These are phyloP conservation scores for Pseudotulostoma volvatum DNA, from an alignment of 495 filamentous ascomycete species.

Conservation along the genomic window DNA sequence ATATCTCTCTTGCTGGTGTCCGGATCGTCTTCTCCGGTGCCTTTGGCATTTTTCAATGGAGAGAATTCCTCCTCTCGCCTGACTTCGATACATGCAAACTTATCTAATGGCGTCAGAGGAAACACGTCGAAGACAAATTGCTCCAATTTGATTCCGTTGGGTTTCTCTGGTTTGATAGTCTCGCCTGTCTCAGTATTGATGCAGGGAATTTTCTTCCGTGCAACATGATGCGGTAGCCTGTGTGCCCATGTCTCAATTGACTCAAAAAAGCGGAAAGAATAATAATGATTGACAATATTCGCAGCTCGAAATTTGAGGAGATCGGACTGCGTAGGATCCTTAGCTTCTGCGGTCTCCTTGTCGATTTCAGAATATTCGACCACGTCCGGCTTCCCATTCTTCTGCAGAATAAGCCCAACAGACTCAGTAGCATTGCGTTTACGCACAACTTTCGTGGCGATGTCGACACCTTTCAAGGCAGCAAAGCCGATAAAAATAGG, in stretches of 20 bases:
- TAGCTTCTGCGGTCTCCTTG: slow-evolving; percentile 66
- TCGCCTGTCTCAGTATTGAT: slow-evolving; percentile 60
- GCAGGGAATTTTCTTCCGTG: slow-evolving; percentile 94
- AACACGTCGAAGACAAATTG: slow-evolving; percentile 99
- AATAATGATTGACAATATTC: slow-evolving; percentile 99
- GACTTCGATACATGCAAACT: slow-evolving; percentile 93
- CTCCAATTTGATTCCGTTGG: slow-evolving; percentile 97
- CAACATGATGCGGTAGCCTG: slow-evolving; percentile 85
- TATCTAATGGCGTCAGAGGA: slow-evolving; percentile 66
- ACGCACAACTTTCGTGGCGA: slow-evolving; percentile 95
- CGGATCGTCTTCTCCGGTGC: slow-evolving; percentile 82
- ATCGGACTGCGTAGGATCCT: slow-evolving; percentile 65
- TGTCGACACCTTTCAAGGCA: slow-evolving; percentile 77
- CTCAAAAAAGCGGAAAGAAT: slow-evolving; percentile 85
- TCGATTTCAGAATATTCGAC: slow-evolving; percentile 99
- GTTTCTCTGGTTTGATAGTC: slow-evolving; percentile 72
- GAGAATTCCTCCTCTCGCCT: slow-evolving; percentile 97
- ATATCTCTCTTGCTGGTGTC: slow-evolving; percentile 85
- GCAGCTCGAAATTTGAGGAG: slow-evolving; percentile 91
- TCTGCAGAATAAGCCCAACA: slow-evolving; percentile 82
- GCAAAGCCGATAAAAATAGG: slow-evolving; percentile 91
- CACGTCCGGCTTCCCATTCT: slow-evolving; percentile 93
- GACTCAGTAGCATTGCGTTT: slow-evolving; percentile 96
- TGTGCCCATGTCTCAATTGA: slow-evolving; percentile 74
- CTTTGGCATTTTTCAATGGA: slow-evolving; percentile 87